Conservation (phyloP, 2,329 filamentous ascomycete genomes). For the Trichoderma koningii region DNA sequence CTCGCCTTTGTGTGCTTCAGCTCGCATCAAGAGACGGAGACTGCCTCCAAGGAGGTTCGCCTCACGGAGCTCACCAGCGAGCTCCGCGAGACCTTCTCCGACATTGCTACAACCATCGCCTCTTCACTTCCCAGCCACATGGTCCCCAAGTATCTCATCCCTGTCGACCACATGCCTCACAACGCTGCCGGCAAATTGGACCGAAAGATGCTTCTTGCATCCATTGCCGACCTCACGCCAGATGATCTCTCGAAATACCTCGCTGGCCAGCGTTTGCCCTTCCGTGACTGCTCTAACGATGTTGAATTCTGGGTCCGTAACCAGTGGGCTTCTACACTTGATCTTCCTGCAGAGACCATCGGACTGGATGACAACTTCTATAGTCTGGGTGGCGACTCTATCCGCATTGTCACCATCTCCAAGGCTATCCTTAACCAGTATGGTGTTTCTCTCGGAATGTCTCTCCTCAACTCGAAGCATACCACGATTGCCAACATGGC, state of each 20-base stretch:
- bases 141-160: conserved; percentile 21
- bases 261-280: conserved; percentile 10
- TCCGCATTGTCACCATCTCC: conserved; percentile 30
- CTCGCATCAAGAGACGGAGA: conserved; percentile 11
- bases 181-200: conserved; percentile 23
- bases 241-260: conserved; percentile 11
- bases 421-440: conserved; percentile 27
- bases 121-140: conserved; percentile 11
- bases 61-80: not conserved
- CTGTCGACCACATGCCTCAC: conserved; percentile 20
- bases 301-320: conserved; percentile 13
- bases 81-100: not conserved
- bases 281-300: conserved; percentile 21
- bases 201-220: conserved; percentile 8
- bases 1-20: conserved; percentile 16
- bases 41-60: not conserved
- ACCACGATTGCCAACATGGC: conserved; percentile 30
- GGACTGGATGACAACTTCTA: conserved; percentile 32
- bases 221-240: not conserved
- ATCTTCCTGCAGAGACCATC: conserved; percentile 26
- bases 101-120: not conserved
- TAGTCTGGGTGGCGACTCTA: conserved; percentile 32
- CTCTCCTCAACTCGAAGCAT: conserved; percentile 31
- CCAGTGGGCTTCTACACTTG: conserved; percentile 20
- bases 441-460: conserved; percentile 28